phyloP scores from a whole-genome alignment of 345 rosid genomes.

The Eucalyptus viminalis region DNA sequence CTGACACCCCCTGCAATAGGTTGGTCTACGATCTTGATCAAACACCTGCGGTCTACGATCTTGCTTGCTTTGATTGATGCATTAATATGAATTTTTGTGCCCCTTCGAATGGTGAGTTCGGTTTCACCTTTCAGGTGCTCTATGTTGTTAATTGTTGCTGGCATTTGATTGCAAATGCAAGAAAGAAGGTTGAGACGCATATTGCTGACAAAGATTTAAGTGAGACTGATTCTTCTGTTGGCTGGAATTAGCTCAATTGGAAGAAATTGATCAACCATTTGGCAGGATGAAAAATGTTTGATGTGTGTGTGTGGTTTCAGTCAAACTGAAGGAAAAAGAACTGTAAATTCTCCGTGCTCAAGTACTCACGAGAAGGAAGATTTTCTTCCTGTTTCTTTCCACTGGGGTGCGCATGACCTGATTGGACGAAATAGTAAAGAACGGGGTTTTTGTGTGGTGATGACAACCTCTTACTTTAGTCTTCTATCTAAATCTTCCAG shows the following conservation, averaged over 20 bases:
- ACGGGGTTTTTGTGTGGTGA: background rate
- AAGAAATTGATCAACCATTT: background rate
- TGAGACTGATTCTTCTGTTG: background rate
- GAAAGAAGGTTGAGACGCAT: background rate
- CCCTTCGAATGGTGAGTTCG: background rate
- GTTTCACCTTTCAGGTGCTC: background rate
- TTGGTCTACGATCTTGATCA: background rate
- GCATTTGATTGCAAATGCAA: background rate
- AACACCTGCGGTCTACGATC: background rate
- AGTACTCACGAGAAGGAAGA: background rate
- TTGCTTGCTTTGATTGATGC: background rate
- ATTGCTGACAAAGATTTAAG: background rate
- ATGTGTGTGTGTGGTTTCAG: background rate
- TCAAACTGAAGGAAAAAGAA: background rate
- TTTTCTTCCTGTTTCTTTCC: background rate
- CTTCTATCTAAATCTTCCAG: background rate
- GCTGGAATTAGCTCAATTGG: background rate
- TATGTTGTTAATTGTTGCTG: background rate
- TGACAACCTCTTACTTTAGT: background rate
- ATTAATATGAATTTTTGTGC: background rate
- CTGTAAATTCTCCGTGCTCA: background rate
- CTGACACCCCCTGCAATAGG: constrained; percentile 64
- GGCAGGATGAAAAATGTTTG: background rate
- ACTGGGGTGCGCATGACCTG: background rate
- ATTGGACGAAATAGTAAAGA: background rate